Evolutionary conservation across 2,329 filamentous ascomycete species (phyloP).

Genomic region (Paraphaeosphaeria sporulosa): DNA sequence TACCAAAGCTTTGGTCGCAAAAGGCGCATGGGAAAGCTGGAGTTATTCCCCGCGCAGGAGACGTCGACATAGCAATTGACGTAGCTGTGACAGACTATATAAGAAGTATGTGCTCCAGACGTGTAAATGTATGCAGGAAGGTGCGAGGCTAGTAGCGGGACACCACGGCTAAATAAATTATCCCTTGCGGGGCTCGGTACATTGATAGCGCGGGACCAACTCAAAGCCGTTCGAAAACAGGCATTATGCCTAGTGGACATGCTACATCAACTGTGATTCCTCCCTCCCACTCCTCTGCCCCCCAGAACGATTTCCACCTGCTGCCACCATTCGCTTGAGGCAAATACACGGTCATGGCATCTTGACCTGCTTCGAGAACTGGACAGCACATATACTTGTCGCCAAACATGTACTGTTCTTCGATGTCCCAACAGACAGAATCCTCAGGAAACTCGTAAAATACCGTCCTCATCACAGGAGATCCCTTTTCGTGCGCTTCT

Average conservation of each 20-base stretch:
- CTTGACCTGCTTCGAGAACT: slow-evolving; percentile 59
- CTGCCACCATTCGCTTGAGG: slow-evolving; percentile 46
- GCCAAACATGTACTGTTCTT: slow-evolving; percentile 71
- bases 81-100: no score
- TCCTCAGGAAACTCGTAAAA: slow-evolving; percentile 72
- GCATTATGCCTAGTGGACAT: slow-evolving; percentile 50
- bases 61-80: no score
- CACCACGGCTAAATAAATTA: no score
- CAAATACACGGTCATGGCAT: slow-evolving; percentile 60
- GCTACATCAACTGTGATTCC: slow-evolving; percentile 52
- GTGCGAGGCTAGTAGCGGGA: no score
- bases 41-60: no score
- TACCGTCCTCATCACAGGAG: slow-evolving; percentile 67
- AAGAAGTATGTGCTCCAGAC: no score
- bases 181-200: no score
- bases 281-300: slow-evolving; percentile 45
- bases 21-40: no score
- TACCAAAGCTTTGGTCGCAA: no score
- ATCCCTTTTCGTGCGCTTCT: slow-evolving; percentile 66
- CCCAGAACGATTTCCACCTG: slow-evolving; percentile 55
- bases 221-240: no score
- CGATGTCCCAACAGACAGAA: slow-evolving; percentile 61
- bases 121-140: no score
- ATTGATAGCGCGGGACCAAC: no score
- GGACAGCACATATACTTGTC: slow-evolving; percentile 66